phyloP scores from a whole-genome alignment of 2,329 filamentous ascomycete species.

The Fusarium poae region DNA sequence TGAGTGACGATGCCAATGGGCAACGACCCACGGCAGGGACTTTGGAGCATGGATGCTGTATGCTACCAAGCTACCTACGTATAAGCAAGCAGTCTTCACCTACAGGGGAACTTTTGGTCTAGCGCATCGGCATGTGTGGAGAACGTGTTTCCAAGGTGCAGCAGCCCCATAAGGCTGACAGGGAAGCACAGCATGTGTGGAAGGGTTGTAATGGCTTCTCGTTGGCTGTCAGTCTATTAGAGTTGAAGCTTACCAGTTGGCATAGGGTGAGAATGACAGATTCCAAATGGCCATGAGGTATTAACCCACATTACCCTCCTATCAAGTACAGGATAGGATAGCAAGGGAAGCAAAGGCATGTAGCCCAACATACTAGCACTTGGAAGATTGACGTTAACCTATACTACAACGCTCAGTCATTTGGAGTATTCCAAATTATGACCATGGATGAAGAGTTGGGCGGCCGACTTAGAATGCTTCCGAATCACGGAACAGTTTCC shows the following conservation, averaged over 20 bases:
- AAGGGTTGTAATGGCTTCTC: slow-evolving; percentile 20
- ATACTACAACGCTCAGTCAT: not conserved
- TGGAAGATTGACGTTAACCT: not conserved
- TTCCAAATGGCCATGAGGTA: slow-evolving; percentile 18
- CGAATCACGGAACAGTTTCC: not conserved
- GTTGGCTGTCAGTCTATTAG: slow-evolving; percentile 28
- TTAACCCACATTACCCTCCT: not conserved
- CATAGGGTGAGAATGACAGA: slow-evolving; percentile 5
- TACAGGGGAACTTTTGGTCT: slow-evolving; percentile 40
- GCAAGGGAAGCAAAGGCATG: not conserved
- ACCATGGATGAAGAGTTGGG: not conserved
- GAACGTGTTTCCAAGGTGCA: slow-evolving; percentile 34
- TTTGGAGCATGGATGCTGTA: slow-evolving; percentile 16
- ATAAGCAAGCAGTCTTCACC: slow-evolving; percentile 25
- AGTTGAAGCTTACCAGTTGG: slow-evolving; percentile 29
- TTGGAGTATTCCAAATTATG: not conserved
- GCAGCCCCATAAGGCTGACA: slow-evolving; percentile 50
- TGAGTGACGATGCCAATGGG: slow-evolving; percentile 5
- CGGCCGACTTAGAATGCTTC: not conserved
- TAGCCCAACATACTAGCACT: not conserved
- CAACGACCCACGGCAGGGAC: slow-evolving; percentile 19
- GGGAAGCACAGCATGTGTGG: slow-evolving; percentile 30
- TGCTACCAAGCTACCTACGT: not conserved
- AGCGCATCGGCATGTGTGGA: slow-evolving; percentile 42
- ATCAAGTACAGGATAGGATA: not conserved